A percentile compares a stretch with the other conserved stretches of the same genome.
phyloP scores from a whole-genome alignment of 2,329 filamentous ascomycete species.

The Arthrinium puccinioides region DNA sequence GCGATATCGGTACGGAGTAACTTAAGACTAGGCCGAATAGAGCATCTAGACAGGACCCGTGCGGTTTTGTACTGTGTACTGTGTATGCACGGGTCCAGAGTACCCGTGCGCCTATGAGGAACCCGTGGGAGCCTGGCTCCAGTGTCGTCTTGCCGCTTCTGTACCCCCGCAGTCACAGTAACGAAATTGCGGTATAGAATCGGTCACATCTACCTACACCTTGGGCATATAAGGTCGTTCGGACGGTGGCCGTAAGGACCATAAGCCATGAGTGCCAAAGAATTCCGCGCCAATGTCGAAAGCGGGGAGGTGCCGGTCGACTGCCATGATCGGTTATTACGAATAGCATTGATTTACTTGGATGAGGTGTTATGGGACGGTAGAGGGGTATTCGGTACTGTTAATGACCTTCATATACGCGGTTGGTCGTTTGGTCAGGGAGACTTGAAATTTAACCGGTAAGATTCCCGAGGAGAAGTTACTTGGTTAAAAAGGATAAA shows the following conservation, averaged over 20 bases:
- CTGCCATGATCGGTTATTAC: background rate
- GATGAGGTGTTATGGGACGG: background rate
- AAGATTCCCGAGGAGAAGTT: background rate
- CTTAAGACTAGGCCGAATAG: too few species aligned
- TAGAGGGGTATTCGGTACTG: background rate
- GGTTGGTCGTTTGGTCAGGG: background rate
- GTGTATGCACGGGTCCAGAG: too few species aligned
- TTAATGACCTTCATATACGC: background rate
- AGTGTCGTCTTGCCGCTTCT: too few species aligned
- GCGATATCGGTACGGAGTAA: too few species aligned
- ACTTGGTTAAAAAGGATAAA: too few species aligned
- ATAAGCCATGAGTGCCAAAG: background rate
- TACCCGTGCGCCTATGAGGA: too few species aligned
- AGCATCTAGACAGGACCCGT: too few species aligned
- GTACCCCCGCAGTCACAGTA: too few species aligned
- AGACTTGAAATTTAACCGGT: background rate
- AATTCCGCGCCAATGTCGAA: background rate
- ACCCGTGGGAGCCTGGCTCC: too few species aligned
- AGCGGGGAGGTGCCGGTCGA: background rate
- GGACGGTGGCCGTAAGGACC: background rate
- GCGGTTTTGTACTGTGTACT: too few species aligned
- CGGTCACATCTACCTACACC: too few species aligned
- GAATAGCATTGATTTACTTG: background rate
- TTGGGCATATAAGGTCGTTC: background rate
- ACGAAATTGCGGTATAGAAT: too few species aligned